phyloP scores from a whole-genome alignment of 2,329 filamentous ascomycete species.

The Acarospora socialis region DNA sequence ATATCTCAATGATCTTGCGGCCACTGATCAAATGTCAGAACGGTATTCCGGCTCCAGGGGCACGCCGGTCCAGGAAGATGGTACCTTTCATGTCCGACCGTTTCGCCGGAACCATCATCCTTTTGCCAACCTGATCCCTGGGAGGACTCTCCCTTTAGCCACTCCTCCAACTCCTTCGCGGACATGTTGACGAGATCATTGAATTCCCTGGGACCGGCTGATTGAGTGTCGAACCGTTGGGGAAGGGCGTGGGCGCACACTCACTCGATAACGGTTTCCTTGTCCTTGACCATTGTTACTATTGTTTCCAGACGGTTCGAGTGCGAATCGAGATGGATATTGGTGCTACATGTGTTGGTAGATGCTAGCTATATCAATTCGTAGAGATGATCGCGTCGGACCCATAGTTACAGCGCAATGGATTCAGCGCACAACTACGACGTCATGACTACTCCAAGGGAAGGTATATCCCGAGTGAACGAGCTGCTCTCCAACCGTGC shows the following conservation, averaged over 20 bases:
- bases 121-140: conserved; percentile 46
- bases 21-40: conserved; percentile 30
- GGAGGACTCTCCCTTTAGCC: conserved; percentile 47
- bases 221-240: conserved; percentile 16
- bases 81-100: conserved; percentile 46
- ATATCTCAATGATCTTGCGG: conserved; percentile 47
- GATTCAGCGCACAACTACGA: too few species aligned
- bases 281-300: conserved; percentile 37
- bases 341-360: too few species aligned
- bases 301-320: too few species aligned
- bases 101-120: conserved; percentile 43
- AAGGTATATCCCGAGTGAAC: too few species aligned
- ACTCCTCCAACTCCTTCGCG: conserved; percentile 43
- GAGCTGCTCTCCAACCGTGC: too few species aligned
- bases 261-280: conserved; percentile 36
- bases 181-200: conserved; percentile 55
- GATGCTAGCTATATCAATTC: too few species aligned
- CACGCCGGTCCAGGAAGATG: conserved; percentile 1
- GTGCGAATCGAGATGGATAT: too few species aligned
- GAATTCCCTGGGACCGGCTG: conserved; percentile 39
- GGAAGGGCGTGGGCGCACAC: conserved; percentile 11
- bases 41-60: neutral
- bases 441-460: too few species aligned
- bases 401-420: too few species aligned
- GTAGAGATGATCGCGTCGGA: too few species aligned